These are phyloP conservation scores for Cudoniella acicularis DNA, from an alignment of 495 filamentous ascomycete genomes.

Conservation along the genomic window DNA sequence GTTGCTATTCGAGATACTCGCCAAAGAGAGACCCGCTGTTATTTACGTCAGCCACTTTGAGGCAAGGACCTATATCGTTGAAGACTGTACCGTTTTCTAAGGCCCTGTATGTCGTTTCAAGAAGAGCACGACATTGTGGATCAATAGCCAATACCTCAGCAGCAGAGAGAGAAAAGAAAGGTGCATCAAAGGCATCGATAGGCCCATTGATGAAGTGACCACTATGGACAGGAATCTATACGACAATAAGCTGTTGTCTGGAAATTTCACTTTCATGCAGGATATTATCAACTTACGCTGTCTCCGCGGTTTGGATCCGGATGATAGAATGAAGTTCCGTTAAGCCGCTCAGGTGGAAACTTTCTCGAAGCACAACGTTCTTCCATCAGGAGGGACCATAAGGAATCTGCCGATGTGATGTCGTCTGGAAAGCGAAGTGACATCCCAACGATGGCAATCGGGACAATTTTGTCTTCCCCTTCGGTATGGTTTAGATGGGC, in stretches of 20 bases:
- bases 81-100: slow-evolving; percentile 51
- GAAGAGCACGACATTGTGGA: slow-evolving; percentile 43
- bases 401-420: slow-evolving; percentile 32
- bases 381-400: slow-evolving; percentile 38
- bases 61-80: too few relatives aligned
- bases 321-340: too few relatives aligned
- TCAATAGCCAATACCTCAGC: slow-evolving; percentile 48
- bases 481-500: too few relatives aligned
- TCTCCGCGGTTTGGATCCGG: too few relatives aligned
- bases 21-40: slow-evolving; percentile 24
- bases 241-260: neutral
- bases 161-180: slow-evolving; percentile 59
- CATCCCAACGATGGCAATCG: slow-evolving; percentile 39
- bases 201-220: slow-evolving; percentile 42
- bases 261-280: too few relatives aligned
- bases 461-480: neutral
- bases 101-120: slow-evolving; percentile 59
- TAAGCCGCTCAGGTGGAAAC: too few relatives aligned
- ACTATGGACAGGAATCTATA: neutral
- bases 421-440: slow-evolving; percentile 35
- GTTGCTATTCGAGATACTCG: too few relatives aligned
- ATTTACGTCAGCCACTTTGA: slow-evolving; percentile 34
- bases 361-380: neutral
- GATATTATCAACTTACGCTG: too few relatives aligned
- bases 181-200: slow-evolving; percentile 38